Base-by-base conservation (phyloP, 768 basidiomycete species). In the Mycena albidolilacea region DNA sequence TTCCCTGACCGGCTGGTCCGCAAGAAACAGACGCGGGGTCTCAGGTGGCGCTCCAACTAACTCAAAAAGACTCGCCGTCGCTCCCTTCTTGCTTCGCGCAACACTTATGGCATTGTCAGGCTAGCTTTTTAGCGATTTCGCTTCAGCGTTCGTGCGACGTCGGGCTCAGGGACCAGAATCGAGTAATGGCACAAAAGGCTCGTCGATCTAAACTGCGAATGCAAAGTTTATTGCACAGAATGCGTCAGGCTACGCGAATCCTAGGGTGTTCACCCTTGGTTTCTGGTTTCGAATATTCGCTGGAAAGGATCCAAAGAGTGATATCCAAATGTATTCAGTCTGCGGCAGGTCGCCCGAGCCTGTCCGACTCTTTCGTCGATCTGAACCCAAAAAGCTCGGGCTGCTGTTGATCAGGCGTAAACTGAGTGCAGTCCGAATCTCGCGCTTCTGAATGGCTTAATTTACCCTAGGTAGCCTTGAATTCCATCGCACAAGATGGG, bases 191-290 rank as follows among this genome's bases (percentile, higher is more conserved):
- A 70, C 71, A 70, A 64, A 64, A 61, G 60, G 55, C 75, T 70
- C 62, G 69, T 48, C 64, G 68, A 71, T 68, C 70, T 35, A 67
- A 37, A 48, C 37, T 64, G 37, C 60, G 19, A 70, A 62, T 48
- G 12, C 62, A 72, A 75, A 75, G 66, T 68, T 73, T 72, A 71
- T 69, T 64, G 44, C 69, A 67, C 71, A 72, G 69, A 73, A 76
- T 70, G 75, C 63, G 75, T 76, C 68, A 65, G 39, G 35, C 66
- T 58, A 46, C 68, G 68, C 59, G 72, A 73, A 69, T 69, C 64
- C 37, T 48, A 48, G 55, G 62, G 63, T 58, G 19, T 37, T 38
- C 3, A 23, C 58, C 46, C 57, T 64, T 11, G 21, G 7, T 55
- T 30, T 30, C 48, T n/a, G 5, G 48, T 7, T 41, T 64, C 55